Evolutionary conservation across 2,329 filamentous ascomycete species (phyloP), one percentile per base, ranked within the genome.

Genomic region (Fusarium devonianum): DNA sequence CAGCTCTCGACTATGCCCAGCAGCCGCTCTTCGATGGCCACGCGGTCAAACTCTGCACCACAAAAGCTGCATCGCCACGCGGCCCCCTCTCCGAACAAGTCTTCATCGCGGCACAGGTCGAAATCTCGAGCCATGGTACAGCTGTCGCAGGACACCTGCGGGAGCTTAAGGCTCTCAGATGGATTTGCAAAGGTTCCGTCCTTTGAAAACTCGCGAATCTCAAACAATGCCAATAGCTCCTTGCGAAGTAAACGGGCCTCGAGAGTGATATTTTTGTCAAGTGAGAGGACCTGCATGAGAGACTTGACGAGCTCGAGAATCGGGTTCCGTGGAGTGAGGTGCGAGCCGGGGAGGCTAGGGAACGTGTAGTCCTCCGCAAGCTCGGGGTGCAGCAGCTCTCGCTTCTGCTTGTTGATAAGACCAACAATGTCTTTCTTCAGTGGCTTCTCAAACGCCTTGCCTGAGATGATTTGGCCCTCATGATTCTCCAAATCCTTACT

Each of bases 121-220:
- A 97, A 79, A 66, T 97, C 92, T 22, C 91, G 85, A 10, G 89
- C 84, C 72, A 94, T 85, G 34, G 92, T 96, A 76, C 94, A 99
- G 68, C 90, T 90, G 60, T 92, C 86, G 72, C 94, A 99, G 53
- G 90, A 89, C 22, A 97, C 75, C 67, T 93, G 88, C 4, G 80
- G 70, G 4, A 99, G 76, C 58, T 82, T 83, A 4, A 97, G 80
- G 33, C 81, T 86, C 45, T 88, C 85, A 40, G 85, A 89, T 0
- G 94, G 93, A 69, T 97, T 97, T 52, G 83, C 78, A 71, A 97
- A 99, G 3, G 86, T 82, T n/a, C 89, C 93, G 45, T 93, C 90
- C 42, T 87, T 82, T 70, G 87, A 89, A 76, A 99, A 99, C 72
- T 99, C 94, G 63, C 92, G 89, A 42, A 99, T 86, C 47, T 99